Base-by-base conservation (phyloP, 2,329 filamentous ascomycete species). In the Pseudogymnoascus sp. region DNA sequence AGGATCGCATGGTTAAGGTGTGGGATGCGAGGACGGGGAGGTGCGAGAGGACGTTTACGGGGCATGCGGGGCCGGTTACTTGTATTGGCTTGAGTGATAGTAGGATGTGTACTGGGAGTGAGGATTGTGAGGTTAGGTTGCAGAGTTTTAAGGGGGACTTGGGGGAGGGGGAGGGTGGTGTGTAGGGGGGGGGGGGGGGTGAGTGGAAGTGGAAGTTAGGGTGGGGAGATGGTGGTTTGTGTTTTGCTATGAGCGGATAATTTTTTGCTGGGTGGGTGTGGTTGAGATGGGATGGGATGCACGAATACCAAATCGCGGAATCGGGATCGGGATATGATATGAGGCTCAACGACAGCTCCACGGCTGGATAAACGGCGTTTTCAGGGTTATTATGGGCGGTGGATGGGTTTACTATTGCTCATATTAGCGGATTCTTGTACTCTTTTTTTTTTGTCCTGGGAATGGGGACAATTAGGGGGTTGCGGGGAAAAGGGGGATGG, bases 21-120 rank as follows among this genome's bases (percentile, higher is more conserved):
- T 99, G 94, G 94, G 93, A 97, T 76, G 90, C 93, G 14, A 81
- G 92, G 63, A 92, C 90, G 1, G 94, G 94, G 28, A 91, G 90
- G 71, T 96, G 92, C 75, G 92, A 97, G 74, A 82, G 92, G 59
- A 97, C 92, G 2, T 93, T 96, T 72, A 92, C 91, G 2, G 92
- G 92, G 0, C 94, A 97, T 74, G 84, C 87, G 1, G 93, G 91
- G 0, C 92, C 94, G 0, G 92, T 97, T 2, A 97, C 92, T 2
- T 97, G 93, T 73, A 89, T 97, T 40, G 92, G 90, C 1, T 79
- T 99, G 5, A 95, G 91, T 70, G 94, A 97, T 73, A 90, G 88
- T 69, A 84, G 90, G 42, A 89, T 99, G 79, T 90, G 91, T 31
- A 96, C 90, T 69, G 94, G 92, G 5, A 91, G 93, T 70, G 94